phyloP scores from a whole-genome alignment of 805 yeast genomes.

The Kodamaea kakaduensis region DNA sequence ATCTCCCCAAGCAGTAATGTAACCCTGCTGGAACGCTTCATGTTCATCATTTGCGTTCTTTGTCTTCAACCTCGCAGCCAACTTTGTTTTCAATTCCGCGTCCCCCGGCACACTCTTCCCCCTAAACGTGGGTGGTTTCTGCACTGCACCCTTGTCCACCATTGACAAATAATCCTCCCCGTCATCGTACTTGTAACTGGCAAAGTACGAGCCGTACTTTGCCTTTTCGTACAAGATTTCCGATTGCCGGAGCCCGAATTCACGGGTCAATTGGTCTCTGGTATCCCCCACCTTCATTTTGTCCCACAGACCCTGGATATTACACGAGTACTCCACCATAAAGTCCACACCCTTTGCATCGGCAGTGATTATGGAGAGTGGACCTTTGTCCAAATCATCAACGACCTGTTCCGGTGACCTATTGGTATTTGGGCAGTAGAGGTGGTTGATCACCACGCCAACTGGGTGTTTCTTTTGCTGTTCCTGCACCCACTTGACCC shows the following conservation, averaged over 20 bases:
- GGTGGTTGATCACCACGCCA: conserved; percentile 78
- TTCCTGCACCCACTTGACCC: conserved; percentile 62
- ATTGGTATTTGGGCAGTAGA: conserved; percentile 73
- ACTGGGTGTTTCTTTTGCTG: conserved; percentile 36
- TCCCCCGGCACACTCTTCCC: conserved; percentile 36
- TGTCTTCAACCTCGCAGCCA: conserved; percentile 31
- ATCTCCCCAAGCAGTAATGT: conserved; percentile 72
- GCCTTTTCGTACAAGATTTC: conserved; percentile 50
- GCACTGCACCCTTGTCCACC: conserved; percentile 55
- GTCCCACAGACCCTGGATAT: conserved; percentile 69
- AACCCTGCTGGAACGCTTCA: conserved; percentile 78
- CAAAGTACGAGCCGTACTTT: conserved; percentile 72
- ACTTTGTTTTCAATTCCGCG: conserved; percentile 36
- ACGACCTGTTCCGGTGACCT: conserved; percentile 65
- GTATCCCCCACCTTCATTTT: conserved; percentile 36
- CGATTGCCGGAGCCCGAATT: conserved; percentile 59
- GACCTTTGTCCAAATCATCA: conserved; percentile 47
- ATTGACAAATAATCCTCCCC: conserved; percentile 89
- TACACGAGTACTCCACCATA: conserved; percentile 85
- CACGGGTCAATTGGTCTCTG: conserved; percentile 52
- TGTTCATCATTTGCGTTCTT: conserved; percentile 73
- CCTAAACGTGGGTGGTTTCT: conserved; percentile 19
- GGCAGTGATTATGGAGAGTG: conserved; percentile 46
- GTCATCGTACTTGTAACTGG: conserved; percentile 83
- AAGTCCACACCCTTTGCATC: conserved; percentile 54